Conservation (phyloP, 73 alveolate species). For the Paramecium tetraurelia region DNA sequence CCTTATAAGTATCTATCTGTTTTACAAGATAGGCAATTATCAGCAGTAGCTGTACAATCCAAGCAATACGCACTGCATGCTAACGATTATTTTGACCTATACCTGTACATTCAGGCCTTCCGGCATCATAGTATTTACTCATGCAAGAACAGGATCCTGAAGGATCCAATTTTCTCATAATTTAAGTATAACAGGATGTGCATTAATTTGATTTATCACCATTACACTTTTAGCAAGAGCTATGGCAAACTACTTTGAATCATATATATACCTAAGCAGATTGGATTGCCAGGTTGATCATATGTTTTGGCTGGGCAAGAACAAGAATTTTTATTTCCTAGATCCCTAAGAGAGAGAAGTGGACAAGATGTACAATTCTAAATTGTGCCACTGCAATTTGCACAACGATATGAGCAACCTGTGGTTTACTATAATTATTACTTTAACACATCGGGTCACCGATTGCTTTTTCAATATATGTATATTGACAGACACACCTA, state of each 20-base stretch:
- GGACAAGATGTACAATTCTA: background rate
- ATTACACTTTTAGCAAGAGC: background rate
- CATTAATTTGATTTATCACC: background rate
- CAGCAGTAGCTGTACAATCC: background rate
- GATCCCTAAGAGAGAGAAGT: background rate
- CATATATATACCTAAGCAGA: background rate
- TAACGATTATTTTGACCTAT: background rate
- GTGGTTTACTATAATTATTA: background rate
- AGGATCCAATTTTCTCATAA: background rate
- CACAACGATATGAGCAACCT: background rate
- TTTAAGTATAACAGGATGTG: background rate
- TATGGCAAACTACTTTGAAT: background rate
- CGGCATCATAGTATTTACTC: background rate
- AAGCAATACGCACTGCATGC: background rate
- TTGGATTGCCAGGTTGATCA: background rate
- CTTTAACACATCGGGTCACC: background rate
- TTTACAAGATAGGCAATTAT: background rate
- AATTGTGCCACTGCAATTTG: background rate
- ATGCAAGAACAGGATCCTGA: background rate
- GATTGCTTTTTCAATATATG: background rate
- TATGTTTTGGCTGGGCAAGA: background rate
- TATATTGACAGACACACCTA: background rate
- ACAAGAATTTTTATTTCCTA: background rate
- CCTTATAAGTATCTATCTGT: background rate
- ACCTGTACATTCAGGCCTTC: background rate